Conservation (phyloP, 345 rosid genomes). For the Erysimum cheiranthoides region DNA sequence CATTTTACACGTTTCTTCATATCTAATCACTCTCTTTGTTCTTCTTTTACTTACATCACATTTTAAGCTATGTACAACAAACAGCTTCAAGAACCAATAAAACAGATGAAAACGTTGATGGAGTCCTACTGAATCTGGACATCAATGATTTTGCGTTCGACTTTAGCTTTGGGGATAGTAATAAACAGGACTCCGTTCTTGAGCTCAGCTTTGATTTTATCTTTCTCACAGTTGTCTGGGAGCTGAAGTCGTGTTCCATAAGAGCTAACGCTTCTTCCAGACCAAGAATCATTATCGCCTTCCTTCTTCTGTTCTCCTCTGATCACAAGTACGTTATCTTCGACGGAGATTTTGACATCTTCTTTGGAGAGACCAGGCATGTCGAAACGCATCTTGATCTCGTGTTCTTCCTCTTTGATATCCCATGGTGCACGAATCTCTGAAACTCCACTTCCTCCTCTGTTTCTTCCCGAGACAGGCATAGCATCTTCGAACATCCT, state of each 20-base stretch:
- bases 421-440: conserved; percentile 81
- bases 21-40: not conserved
- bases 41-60: conserved; percentile 9
- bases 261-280: conserved; percentile 49
- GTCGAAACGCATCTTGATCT: conserved; percentile 83
- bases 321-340: conserved; percentile 66
- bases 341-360: conserved; percentile 71
- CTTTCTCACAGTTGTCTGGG: conserved; percentile 62
- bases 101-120: not conserved
- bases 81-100: not conserved
- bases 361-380: conserved; percentile 86
- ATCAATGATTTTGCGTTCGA: conserved; percentile 59
- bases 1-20: not conserved
- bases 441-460: conserved; percentile 36
- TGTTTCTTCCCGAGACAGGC: conserved; percentile 48
- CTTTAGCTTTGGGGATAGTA: conserved; percentile 67
- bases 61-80: conserved; percentile 4
- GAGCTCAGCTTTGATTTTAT: conserved; percentile 71
- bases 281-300: conserved; percentile 58
- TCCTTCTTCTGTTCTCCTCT: conserved; percentile 71
- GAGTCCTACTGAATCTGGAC: conserved; percentile 48
- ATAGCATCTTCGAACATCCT: conserved; percentile 62
- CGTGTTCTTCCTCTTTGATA: conserved; percentile 73
- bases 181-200: conserved; percentile 75
- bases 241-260: conserved; percentile 68